phyloP scores from a whole-genome alignment of 192 early-diverging fungal genomes.

The Diversispora eburnea region DNA sequence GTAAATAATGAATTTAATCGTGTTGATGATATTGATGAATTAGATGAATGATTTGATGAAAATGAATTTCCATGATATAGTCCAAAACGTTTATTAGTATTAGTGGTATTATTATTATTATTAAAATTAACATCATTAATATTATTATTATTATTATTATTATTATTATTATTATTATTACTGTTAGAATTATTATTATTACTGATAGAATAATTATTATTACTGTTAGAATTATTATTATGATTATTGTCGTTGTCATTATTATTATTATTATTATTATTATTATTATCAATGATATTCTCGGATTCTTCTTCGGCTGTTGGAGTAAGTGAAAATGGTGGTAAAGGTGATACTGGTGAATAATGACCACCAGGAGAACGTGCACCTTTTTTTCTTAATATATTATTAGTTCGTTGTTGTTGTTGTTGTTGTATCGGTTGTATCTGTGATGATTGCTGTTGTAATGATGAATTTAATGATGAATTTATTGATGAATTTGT shows the following conservation, averaged over 20 bases:
- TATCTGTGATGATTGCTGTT: not conserved
- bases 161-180: not conserved
- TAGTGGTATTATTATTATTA: constrained; percentile 9
- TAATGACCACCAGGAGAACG: constrained; percentile 7
- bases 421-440: not conserved
- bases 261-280: not conserved
- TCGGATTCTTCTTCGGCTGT: constrained; percentile 17
- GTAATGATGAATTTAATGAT: not conserved
- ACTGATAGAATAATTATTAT: not conserved
- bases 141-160: not conserved
- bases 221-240: not conserved
- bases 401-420: not conserved
- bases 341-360: constrained; percentile 1
- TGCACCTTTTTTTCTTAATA: not conserved
- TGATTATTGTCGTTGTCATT: not conserved
- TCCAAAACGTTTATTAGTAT: not conserved
- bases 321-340: not conserved
- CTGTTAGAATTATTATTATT: not conserved
- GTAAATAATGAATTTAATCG: constrained; percentile 33
- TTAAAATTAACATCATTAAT: not conserved
- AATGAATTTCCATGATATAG: not conserved
- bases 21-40: constrained; percentile 34
- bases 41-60: constrained; percentile 1
- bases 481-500: not conserved
- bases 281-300: not conserved